Base-by-base conservation (phyloP, 2,329 filamentous ascomycete genomes). In the Camillea tinctor region DNA sequence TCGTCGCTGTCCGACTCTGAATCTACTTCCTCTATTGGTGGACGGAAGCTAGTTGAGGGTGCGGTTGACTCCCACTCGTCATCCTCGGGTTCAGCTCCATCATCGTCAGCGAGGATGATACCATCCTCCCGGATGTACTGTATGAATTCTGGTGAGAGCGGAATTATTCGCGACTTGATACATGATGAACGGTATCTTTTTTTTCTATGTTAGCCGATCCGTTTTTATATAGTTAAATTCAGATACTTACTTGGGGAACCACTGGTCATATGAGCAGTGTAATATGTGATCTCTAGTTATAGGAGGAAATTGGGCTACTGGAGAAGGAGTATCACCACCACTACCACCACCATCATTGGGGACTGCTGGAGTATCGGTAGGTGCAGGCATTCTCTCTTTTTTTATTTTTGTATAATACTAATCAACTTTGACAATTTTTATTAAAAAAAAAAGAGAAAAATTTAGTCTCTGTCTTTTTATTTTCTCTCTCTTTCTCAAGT, bases 251-350 rank as follows among this genome's bases (percentile, higher is more conserved):
- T 85, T 88, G 53, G 90, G 87, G 71, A 97, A 92, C 95, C 95
- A 99, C 61, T 84, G 86, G 73, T 97, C 91, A 75, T 96, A 97
- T 50, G 95, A 96, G 77, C 94, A 99, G 76, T 97, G 90, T 57
- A 97, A 80, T 62, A 99, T 96, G 71, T 99, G 94, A 52, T 89
- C 86, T 72, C 88, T 90, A 30, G 88, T 92, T 59, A 97, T 85
- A 1, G 92, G 92, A 20, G 93, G 91, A 72, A 99, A 98, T 20
- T 66, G 68, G 54, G 58, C 60, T 54, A 60, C 56, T 53, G 66
- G 61, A 44, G 60, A 60, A 54, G 68, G 59, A 44, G 66, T 56
- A 22, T 58, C 24, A 56, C 58, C 60, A 54, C 68, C 60, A 44
- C 66, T 56, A 22, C 58, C 24, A 56, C 58, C 60, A 54, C 68